Percentiles rank a stretch among this genome's conserved stretches.
These are phyloP conservation scores for Saitoella complicata DNA, from an alignment of 805 yeast species.

Conservation along the genomic window DNA sequence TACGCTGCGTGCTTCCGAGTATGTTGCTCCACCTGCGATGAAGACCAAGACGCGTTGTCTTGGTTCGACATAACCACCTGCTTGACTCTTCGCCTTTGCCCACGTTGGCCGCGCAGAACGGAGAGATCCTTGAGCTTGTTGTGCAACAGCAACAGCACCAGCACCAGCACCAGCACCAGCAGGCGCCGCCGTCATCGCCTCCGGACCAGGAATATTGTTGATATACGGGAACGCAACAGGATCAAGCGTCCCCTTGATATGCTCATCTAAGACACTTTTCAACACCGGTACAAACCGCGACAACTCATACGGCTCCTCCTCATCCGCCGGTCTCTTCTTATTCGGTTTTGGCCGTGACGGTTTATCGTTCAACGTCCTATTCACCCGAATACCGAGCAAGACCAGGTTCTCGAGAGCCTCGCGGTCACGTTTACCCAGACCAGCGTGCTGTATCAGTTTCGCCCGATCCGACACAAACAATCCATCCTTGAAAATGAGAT, in stretches of 20 bases:
- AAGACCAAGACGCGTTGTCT: slow-evolving; percentile 61
- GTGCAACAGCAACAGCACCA: slow-evolving; percentile 22
- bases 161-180: too few species aligned
- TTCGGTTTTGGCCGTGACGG: slow-evolving; percentile 31
- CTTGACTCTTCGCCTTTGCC: slow-evolving; percentile 47
- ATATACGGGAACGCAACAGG: slow-evolving; percentile 53
- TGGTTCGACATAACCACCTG: slow-evolving; percentile 12
- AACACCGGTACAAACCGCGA: slow-evolving; percentile 59
- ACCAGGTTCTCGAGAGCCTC: slow-evolving; percentile 42
- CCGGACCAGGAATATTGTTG: slow-evolving; percentile 49
- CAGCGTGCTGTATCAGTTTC: slow-evolving; percentile 45
- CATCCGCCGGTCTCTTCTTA: slow-evolving; percentile 5
- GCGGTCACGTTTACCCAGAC: slow-evolving; percentile 28
- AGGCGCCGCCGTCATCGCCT: slow-evolving; percentile 4
- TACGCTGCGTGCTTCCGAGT: slow-evolving; percentile 61
- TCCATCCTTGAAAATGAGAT: slow-evolving; percentile 72
- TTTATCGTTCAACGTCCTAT: slow-evolving; percentile 26
- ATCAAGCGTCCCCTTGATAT: slow-evolving; percentile 34
- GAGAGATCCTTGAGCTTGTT: slow-evolving; percentile 34
- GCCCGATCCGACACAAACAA: slow-evolving; percentile 53
- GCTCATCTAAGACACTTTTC: slow-evolving; percentile 38
- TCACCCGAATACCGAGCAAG: slow-evolving; percentile 40
- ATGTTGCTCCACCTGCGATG: slow-evolving; percentile 80
- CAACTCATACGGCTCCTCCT: slow-evolving; percentile 16
- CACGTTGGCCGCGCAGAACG: slow-evolving; percentile 61